These are phyloP conservation scores for Amniculicola lignicola DNA, from an alignment of 495 filamentous ascomycete species.

Conservation along the genomic window DNA sequence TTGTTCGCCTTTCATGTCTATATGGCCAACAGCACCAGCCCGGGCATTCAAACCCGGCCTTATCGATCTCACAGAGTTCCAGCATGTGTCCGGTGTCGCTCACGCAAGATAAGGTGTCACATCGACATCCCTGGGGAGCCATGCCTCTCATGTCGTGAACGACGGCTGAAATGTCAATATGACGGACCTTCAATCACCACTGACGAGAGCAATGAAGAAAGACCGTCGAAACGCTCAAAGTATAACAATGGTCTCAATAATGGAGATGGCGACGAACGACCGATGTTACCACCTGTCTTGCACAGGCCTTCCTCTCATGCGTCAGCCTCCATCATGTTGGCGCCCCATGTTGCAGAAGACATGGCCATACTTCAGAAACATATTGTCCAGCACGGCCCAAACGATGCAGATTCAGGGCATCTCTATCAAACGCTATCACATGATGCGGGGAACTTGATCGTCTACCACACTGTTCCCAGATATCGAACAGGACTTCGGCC, in stretches of 20 bases:
- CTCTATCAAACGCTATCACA: slow-evolving; percentile 19
- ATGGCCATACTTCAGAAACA: slow-evolving; percentile 22
- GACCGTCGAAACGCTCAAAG: slow-evolving; percentile 5
- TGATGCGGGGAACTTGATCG: slow-evolving; percentile 14
- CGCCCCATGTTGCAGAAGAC: slow-evolving; percentile 26
- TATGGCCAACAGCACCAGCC: slow-evolving; percentile 13
- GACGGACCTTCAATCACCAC: background rate
- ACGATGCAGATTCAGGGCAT: background rate
- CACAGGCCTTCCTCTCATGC: slow-evolving; percentile 7
- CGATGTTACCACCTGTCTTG: slow-evolving; percentile 6
- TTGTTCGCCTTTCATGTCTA: background rate
- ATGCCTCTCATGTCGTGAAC: slow-evolving; percentile 26
- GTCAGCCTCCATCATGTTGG: slow-evolving; percentile 23
- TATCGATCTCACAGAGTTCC: slow-evolving; percentile 28
- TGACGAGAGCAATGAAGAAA: slow-evolving; percentile 3
- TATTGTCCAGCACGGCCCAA: slow-evolving; percentile 13
- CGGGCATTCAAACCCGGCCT: slow-evolving; percentile 16
- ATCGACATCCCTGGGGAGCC: slow-evolving; percentile 28
- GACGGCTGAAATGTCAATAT: slow-evolving; percentile 30
- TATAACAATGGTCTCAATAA: background rate
- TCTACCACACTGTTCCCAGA: slow-evolving; percentile 24
- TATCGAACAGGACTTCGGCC: slow-evolving; percentile 16
- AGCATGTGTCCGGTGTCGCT: slow-evolving; percentile 20
- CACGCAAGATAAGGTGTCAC: slow-evolving; percentile 25
- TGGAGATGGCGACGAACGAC: background rate